These are phyloP conservation scores for Leishmania arabica DNA, from an alignment of 208 protist species.

Conservation along the genomic window DNA sequence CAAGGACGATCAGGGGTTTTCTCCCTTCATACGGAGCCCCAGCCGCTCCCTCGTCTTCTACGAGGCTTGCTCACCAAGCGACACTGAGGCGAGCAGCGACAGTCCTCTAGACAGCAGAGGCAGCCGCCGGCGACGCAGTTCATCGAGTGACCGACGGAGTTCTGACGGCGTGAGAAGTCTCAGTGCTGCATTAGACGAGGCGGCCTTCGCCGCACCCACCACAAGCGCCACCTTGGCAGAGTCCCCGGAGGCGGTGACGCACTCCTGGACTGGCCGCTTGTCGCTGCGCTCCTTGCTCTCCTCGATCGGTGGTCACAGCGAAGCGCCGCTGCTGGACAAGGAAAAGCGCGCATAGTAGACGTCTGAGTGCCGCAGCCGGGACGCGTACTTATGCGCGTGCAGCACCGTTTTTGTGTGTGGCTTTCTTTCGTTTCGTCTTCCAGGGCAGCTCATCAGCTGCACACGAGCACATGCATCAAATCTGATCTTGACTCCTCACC, in stretches of 20 bases:
- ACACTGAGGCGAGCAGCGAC: background rate
- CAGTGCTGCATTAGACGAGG: conserved; percentile 17
- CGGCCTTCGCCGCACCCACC: background rate
- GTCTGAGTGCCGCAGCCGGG: background rate
- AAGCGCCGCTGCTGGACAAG: conserved; percentile 13
- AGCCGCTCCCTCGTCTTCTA: conserved; percentile 66
- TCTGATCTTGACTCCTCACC: background rate
- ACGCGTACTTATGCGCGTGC: background rate
- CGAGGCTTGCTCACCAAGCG: conserved; percentile 50
- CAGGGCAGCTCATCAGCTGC: background rate
- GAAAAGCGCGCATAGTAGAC: background rate
- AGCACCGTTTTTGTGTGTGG: background rate
- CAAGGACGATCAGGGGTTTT: conserved; percentile 20
- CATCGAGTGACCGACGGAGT: background rate
- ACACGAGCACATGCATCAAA: background rate
- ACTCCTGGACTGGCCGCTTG: conserved; percentile 46
- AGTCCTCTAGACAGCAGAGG: background rate
- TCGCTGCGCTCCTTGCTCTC: conserved; percentile 43
- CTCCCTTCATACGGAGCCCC: conserved; percentile 68
- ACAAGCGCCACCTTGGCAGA: background rate
- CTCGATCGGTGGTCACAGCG: conserved; percentile 23
- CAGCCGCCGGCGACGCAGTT: background rate
- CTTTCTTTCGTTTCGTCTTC: background rate
- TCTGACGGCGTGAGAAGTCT: conserved; percentile 3
- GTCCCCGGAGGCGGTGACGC: conserved; percentile 32